These are phyloP conservation scores for Tricholoma bakamatsutake DNA, from an alignment of 768 basidiomycete species.

Conservation along the genomic window DNA sequence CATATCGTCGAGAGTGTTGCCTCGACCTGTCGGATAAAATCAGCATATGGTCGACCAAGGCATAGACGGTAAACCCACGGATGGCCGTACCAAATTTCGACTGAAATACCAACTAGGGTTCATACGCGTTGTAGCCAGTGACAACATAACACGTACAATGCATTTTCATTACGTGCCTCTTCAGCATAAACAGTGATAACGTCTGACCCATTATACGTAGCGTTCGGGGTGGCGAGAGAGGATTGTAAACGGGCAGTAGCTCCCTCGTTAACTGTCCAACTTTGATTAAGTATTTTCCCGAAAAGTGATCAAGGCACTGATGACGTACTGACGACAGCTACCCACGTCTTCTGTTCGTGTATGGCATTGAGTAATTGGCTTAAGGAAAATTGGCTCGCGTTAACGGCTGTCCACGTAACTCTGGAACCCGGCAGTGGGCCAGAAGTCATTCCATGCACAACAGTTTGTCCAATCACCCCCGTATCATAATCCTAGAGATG, in stretches of 20 bases:
- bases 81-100: conserved; percentile 26
- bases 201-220: conserved; percentile 39
- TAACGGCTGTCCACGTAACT: conserved; percentile 40
- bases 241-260: conserved; percentile 29
- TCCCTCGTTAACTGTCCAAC: conserved; percentile 32
- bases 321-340: conserved; percentile 41
- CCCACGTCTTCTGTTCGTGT: conserved; percentile 48
- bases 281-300: not conserved
- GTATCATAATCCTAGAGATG: conserved; percentile 54
- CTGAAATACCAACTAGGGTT: conserved; percentile 7
- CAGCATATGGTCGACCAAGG: not conserved
- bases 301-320: not conserved
- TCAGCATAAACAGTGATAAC: conserved; percentile 44
- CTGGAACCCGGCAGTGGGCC: conserved; percentile 9
- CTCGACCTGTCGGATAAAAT: conserved; percentile 19
- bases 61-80: conserved; percentile 15
- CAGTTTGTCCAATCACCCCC: conserved; percentile 39
- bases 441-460: conserved; percentile 32
- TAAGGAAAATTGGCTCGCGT: conserved; percentile 38
- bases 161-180: conserved; percentile 32
- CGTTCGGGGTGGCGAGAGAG: conserved; percentile 33
- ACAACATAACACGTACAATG: not conserved
- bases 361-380: conserved; percentile 42
- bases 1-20: conserved; percentile 28
- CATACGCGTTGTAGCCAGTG: not conserved